Percentiles rank a stretch among this genome's conserved stretches.
phyloP scores from a whole-genome alignment of 2,329 filamentous ascomycete species.

The Penicillium sp. region DNA sequence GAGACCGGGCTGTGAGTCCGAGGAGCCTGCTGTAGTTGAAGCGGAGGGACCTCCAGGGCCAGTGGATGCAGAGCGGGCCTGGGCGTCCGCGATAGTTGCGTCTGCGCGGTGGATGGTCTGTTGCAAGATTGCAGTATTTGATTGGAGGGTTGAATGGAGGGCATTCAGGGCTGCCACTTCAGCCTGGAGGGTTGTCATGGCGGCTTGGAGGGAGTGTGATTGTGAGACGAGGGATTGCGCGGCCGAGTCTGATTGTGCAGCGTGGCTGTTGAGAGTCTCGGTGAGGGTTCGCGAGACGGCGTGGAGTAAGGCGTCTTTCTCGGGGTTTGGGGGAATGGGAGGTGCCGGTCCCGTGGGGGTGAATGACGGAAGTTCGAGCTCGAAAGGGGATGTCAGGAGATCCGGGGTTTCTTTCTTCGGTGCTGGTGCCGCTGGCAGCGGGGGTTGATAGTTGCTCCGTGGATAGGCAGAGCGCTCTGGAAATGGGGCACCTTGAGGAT shows the following conservation, averaged over 20 bases:
- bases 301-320: constrained; percentile 83
- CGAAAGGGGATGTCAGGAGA: constrained; percentile 66
- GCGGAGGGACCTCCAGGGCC: constrained; percentile 20
- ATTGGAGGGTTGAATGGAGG: constrained; percentile 70
- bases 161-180: constrained; percentile 74
- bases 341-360: constrained; percentile 62
- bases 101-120: constrained; percentile 80
- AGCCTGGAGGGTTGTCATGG: constrained; percentile 69
- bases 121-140: constrained; percentile 78
- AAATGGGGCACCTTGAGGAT: constrained; percentile 30
- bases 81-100: constrained; percentile 72
- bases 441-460: constrained; percentile 28
- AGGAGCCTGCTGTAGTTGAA: constrained; percentile 33
- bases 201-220: constrained; percentile 72
- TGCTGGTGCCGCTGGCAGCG: constrained; percentile 26
- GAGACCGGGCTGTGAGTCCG: constrained; percentile 45
- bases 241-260: constrained; percentile 72
- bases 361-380: constrained; percentile 59
- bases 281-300: constrained; percentile 74
- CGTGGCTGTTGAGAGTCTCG: constrained; percentile 68
- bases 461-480: constrained; percentile 37
- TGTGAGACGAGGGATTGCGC: constrained; percentile 78
- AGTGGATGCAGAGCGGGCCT: constrained; percentile 53
- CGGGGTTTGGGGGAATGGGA: constrained; percentile 90
- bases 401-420: constrained; percentile 52